Conservation (phyloP, 2,329 filamentous ascomycete genomes). For the Metarhizium sp. region DNA sequence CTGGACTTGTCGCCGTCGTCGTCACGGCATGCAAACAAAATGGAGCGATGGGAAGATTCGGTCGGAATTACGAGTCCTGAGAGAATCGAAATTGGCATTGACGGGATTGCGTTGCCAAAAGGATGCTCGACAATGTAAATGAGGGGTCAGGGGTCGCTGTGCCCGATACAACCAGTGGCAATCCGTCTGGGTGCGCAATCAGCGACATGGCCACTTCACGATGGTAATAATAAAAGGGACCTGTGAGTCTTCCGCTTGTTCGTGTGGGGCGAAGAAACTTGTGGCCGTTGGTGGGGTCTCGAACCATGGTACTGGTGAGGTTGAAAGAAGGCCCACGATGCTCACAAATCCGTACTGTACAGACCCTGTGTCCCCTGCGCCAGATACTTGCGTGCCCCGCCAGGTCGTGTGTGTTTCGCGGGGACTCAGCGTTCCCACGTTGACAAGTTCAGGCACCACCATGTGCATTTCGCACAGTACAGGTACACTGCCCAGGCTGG, state of each 20-base stretch:
- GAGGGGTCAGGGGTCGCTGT: neutral
- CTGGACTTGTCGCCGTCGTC: neutral
- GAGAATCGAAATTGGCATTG: neutral
- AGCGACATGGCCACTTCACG: conserved; percentile 3
- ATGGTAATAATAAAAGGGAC: neutral
- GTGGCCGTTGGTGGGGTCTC: neutral
- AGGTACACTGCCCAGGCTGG: no score
- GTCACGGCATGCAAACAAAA: conserved; percentile 1
- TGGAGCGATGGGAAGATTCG: neutral
- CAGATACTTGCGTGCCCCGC: neutral
- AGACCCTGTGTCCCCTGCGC: neutral
- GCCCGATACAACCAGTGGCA: neutral
- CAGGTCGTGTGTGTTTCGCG: no score
- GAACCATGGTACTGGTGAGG: neutral
- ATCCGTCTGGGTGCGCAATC: neutral
- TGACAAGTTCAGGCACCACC: no score
- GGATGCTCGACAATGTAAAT: neutral
- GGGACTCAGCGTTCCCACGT: no score
- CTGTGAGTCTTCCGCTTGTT: neutral
- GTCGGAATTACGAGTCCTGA: neutral
- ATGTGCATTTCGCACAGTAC: no score
- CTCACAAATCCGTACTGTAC: neutral
- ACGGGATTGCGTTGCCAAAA: neutral
- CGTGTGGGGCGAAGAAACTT: neutral
- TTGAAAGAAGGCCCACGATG: neutral